These are phyloP conservation scores for Malassezia nana DNA, from an alignment of 1,284 basidiomycete species.

Conservation along the genomic window DNA sequence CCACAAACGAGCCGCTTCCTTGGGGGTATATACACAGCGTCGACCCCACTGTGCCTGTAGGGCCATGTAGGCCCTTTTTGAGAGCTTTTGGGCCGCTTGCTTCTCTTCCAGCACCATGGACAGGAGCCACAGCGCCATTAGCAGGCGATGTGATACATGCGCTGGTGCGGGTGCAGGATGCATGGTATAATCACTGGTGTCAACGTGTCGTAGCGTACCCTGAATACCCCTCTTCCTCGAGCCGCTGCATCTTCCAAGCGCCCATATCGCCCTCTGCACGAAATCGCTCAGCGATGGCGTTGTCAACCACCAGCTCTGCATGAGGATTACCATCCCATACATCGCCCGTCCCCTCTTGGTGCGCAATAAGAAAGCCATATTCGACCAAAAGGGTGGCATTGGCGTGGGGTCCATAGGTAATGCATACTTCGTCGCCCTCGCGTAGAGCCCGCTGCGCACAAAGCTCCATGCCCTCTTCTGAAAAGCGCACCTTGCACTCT, in stretches of 20 bases:
- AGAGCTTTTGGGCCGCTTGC: not conserved
- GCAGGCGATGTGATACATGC: constrained; percentile 38
- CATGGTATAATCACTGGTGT: constrained; percentile 28
- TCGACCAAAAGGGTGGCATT: constrained; percentile 32
- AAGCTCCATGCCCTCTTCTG: constrained; percentile 25
- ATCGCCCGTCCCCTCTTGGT: not conserved
- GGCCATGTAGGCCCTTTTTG: not conserved
- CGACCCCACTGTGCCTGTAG: not conserved
- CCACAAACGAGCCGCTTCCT: constrained; percentile 21
- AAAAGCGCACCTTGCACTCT: constrained; percentile 31
- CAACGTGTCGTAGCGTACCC: not conserved
- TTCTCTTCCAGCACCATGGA: constrained; percentile 17
- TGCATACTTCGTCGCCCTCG: constrained; percentile 32
- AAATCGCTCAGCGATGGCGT: constrained; percentile 18
- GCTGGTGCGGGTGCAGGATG: constrained; percentile 34
- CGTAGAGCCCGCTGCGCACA: not conserved
- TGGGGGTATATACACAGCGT: constrained; percentile 4
- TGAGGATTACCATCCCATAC: constrained; percentile 29
- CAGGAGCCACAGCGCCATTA: constrained; percentile 29
- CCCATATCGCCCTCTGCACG: constrained; percentile 17
- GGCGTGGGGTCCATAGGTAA: constrained; percentile 40
- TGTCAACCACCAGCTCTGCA: constrained; percentile 28
- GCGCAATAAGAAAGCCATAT: constrained; percentile 34
- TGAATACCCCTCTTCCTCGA: constrained; percentile 38
- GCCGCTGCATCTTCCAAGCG: constrained; percentile 25